These are phyloP conservation scores for Phytophthora sp. DNA, from an alignment of 352 stramenopile species.

Conservation along the genomic window DNA sequence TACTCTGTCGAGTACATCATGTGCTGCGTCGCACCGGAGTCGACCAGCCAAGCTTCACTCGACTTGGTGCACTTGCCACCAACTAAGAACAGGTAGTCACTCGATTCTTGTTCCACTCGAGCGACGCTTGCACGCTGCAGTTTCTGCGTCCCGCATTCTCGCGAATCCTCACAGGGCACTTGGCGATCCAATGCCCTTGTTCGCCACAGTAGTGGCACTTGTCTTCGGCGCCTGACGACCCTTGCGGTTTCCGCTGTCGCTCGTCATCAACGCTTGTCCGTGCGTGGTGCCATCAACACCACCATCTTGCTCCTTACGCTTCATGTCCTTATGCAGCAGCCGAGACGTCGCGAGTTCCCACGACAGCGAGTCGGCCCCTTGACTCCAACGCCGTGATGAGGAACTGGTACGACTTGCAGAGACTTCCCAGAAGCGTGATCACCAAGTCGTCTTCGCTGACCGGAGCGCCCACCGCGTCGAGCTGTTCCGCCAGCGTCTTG, in stretches of 20 bases:
- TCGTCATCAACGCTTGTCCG: constrained; percentile 9
- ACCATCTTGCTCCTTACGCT: constrained; percentile 17
- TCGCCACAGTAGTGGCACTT: constrained; percentile 9
- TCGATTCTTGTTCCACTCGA: neutral
- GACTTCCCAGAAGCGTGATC: constrained; percentile 22
- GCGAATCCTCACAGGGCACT: neutral
- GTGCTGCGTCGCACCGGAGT: too few species aligned
- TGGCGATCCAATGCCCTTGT: constrained; percentile 18
- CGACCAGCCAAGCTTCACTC: too few species aligned
- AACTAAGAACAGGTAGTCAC: too few species aligned
- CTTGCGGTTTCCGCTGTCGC: neutral
- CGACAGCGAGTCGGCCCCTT: constrained; percentile 18
- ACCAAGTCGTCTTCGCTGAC: constrained; percentile 21
- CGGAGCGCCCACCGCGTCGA: constrained; percentile 1
- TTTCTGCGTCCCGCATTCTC: too few species aligned
- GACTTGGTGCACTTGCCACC: too few species aligned
- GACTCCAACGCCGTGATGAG: constrained; percentile 36
- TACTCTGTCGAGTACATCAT: too few species aligned
- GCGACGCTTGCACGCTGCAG: constrained; percentile 10
- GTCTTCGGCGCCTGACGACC: too few species aligned
- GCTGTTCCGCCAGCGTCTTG: constrained; percentile 12
- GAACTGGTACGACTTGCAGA: constrained; percentile 37
- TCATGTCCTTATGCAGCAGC: constrained; percentile 19
- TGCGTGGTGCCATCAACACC: constrained; percentile 8
- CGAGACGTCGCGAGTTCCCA: constrained; percentile 26